Percentiles rank a stretch among this genome's conserved stretches.
These are phyloP conservation scores for Capronia americana DNA, from an alignment of 2,329 filamentous ascomycete genomes.

Conservation along the genomic window DNA sequence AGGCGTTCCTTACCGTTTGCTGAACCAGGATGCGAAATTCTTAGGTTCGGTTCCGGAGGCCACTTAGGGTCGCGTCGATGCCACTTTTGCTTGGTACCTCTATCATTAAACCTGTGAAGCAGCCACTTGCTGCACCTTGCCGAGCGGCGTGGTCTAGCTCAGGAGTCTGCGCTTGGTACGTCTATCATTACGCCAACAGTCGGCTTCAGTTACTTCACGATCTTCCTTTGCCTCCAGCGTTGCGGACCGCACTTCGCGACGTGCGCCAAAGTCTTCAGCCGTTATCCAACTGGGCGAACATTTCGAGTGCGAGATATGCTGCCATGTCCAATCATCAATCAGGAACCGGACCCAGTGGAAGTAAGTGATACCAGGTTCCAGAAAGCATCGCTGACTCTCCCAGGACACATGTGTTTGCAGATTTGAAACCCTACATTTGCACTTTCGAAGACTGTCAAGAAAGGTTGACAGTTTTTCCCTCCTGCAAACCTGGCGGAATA, in stretches of 20 bases:
- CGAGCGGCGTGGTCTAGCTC: no score
- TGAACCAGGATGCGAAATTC: no score
- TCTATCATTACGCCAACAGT: slow-evolving; percentile 1
- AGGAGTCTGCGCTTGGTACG: neutral
- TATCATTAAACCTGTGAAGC: no score
- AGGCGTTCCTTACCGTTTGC: no score
- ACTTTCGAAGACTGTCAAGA: slow-evolving; percentile 1
- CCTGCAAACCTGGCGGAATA: neutral
- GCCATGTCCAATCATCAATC: neutral
- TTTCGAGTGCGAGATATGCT: slow-evolving; percentile 5
- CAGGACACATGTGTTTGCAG: neutral
- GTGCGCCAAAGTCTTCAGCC: neutral
- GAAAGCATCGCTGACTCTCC: slow-evolving; percentile 1
- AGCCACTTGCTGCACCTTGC: no score
- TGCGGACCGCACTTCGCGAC: neutral
- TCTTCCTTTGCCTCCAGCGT: neutral
- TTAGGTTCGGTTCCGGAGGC: no score
- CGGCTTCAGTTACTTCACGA: neutral
- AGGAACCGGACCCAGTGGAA: slow-evolving; percentile 7
- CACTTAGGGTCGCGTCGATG: no score
- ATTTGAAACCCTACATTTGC: slow-evolving; percentile 1
- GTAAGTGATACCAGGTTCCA: neutral
- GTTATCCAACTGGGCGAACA: neutral
- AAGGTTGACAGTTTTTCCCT: slow-evolving; percentile 1
- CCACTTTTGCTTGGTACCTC: no score